Evolutionary conservation across 371 early-diverging fungal species (phyloP), one percentile per base, ranked within the genome.

Genomic region (Apophysomyces sp.): DNA sequence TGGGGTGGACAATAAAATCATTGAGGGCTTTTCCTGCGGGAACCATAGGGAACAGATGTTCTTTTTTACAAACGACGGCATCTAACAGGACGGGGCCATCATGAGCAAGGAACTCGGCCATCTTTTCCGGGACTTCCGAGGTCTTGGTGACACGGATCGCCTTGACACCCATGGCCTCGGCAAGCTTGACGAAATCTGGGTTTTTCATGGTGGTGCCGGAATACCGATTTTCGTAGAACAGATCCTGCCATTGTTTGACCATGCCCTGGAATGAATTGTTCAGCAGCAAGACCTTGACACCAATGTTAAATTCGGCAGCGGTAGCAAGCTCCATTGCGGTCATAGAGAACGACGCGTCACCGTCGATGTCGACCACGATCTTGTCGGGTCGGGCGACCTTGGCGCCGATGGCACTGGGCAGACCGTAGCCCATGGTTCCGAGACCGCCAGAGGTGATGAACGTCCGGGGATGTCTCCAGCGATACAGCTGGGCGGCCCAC

Each of bases 181-280:
- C 94, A 37, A 98, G 81, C 77, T 96, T 95, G 68, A 95, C 93
- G 82, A 98, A 98, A 73, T 98, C 96, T n/a, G 98, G 98, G 78
- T 98, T 97, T 72, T 81, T 82, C 98, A 98, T 98, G 29, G 71
- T 73, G 0, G 98, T 97, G 28, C 90, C 94, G 24, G 95, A 94
- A 73, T 95, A 95, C 44, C 98, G 87, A 78, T 94, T 87, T 69
- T 95, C 93, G 69, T 97, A 98, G 75, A 97, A 98, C 56, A 98
- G 85, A 78, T 97, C 97, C 77, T 97, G 97, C 98, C 98, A 97
- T 81, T 98, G 98, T 81, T 94, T 95, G 65, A 97, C 96, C 98
- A 97, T 97, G 40, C 98, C 98, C 77, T 98, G 98, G 94, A 96
- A 98, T 58, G 94, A 94, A 78, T 98, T 98, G 85, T 98, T 97